A percentile compares a stretch with the other conserved stretches of the same genome.
These are phyloP conservation scores for Fusarium brachygibbosum DNA, from an alignment of 2,329 filamentous ascomycete genomes.

Conservation along the genomic window DNA sequence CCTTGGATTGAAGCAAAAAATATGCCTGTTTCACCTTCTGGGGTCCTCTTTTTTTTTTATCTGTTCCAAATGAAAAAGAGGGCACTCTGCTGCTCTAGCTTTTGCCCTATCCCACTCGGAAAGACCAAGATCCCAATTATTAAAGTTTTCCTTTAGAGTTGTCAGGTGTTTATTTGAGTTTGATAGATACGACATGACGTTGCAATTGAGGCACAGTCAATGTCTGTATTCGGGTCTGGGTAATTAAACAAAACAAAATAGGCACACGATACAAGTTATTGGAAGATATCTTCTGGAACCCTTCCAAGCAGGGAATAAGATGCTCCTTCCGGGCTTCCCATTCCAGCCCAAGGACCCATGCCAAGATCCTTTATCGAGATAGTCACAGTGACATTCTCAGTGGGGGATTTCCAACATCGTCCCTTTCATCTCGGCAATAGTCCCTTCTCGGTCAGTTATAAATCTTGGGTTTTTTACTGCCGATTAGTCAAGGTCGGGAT, in stretches of 20 bases:
- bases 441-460: constrained; percentile 10
- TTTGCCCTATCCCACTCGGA: constrained; percentile 10
- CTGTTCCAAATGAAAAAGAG: neutral
- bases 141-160: neutral
- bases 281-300: constrained; percentile 22
- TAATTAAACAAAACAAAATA: neutral
- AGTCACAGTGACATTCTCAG: constrained; percentile 2
- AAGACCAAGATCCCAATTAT: constrained; percentile 1
- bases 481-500: constrained; percentile 1
- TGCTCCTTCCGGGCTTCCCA: neutral
- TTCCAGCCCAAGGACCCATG: neutral
- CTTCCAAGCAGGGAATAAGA: constrained; percentile 15
- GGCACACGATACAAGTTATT: neutral
- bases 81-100: constrained; percentile 4
- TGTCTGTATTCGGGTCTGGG: neutral
- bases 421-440: constrained; percentile 31
- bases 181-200: constrained; percentile 19
- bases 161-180: neutral
- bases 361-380: constrained; percentile 15
- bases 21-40: constrained; percentile 19
- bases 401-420: constrained; percentile 10
- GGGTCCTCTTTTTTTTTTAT: neutral
- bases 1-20: constrained; percentile 10
- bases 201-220: constrained; percentile 11
- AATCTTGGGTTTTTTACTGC: constrained; percentile 3